These are phyloP conservation scores for Cynara cardunculus DNA, from an alignment of 129 eudicot species.

Conservation along the genomic window DNA sequence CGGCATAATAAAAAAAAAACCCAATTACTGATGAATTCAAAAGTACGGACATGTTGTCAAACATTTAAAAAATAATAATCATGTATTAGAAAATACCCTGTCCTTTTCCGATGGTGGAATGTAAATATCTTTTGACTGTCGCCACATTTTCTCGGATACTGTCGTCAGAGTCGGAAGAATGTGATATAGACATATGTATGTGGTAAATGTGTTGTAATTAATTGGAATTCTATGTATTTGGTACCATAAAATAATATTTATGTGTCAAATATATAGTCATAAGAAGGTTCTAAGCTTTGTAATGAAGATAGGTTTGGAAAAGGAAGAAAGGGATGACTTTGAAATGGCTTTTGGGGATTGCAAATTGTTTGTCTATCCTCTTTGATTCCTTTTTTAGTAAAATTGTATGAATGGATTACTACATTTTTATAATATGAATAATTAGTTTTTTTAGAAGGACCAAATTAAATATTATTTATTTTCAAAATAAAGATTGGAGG, in stretches of 20 bases:
- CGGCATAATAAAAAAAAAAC: too few species aligned
- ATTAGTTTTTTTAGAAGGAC: neutral
- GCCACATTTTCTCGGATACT: conserved; percentile 31
- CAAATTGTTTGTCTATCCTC: neutral
- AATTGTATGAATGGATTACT: neutral
- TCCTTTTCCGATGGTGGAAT: conserved; percentile 64
- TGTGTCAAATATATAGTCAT: conserved; percentile 10
- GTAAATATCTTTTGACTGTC: conserved; percentile 44
- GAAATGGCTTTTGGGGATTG: conserved; percentile 34
- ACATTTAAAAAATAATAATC: neutral
- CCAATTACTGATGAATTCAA: neutral
- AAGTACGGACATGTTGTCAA: neutral
- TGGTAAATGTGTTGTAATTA: neutral
- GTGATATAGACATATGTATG: conserved; percentile 43
- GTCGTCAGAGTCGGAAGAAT: conserved; percentile 55
- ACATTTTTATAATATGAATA: neutral
- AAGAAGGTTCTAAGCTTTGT: conserved; percentile 46
- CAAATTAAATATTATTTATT: too few species aligned
- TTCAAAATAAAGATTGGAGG: too few species aligned
- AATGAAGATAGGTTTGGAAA: conserved; percentile 34
- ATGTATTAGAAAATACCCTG: conserved; percentile 35
- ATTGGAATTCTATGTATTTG: neutral
- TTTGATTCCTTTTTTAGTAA: neutral
- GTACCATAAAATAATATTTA: neutral
- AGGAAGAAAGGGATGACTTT: conserved; percentile 82